These are phyloP conservation scores for Heracleum sosnowskyi DNA, from an alignment of 129 eudicot genomes.

Conservation along the genomic window DNA sequence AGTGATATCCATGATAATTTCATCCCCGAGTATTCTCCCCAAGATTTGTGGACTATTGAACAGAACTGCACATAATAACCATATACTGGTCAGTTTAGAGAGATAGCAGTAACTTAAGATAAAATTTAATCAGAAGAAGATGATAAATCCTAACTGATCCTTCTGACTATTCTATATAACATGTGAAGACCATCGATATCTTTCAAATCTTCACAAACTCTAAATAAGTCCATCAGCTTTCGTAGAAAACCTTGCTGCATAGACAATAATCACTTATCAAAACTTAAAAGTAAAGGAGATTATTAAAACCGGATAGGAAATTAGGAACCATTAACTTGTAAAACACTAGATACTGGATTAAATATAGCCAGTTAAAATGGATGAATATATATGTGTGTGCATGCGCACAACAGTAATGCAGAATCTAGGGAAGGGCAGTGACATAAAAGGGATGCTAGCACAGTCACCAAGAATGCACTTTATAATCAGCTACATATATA, in stretches of 20 bases:
- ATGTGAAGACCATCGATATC: constrained; percentile 70
- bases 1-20: constrained; percentile 65
- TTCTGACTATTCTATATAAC: constrained; percentile 69
- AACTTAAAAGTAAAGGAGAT: not conserved
- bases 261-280: not conserved
- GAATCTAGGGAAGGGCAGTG: not conserved
- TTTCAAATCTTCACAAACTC: constrained; percentile 77
- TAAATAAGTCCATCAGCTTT: constrained; percentile 82
- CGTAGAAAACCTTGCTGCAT: constrained; percentile 73
- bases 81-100: not conserved
- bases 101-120: not conserved
- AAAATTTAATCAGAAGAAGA: constrained; percentile 6
- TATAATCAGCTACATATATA: not conserved
- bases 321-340: not conserved
- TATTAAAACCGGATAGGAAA: not conserved
- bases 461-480: not conserved
- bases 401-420: not conserved
- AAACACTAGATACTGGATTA: not conserved
- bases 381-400: not conserved
- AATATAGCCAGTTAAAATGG: not conserved
- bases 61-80: constrained; percentile 49
- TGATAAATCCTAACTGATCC: constrained; percentile 56
- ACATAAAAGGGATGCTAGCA: not conserved
- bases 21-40: constrained; percentile 85
- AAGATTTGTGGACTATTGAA: constrained; percentile 72